phyloP scores from a whole-genome alignment of 225 moss, liverwort and hornwort species.

The Polytrichum commune region DNA sequence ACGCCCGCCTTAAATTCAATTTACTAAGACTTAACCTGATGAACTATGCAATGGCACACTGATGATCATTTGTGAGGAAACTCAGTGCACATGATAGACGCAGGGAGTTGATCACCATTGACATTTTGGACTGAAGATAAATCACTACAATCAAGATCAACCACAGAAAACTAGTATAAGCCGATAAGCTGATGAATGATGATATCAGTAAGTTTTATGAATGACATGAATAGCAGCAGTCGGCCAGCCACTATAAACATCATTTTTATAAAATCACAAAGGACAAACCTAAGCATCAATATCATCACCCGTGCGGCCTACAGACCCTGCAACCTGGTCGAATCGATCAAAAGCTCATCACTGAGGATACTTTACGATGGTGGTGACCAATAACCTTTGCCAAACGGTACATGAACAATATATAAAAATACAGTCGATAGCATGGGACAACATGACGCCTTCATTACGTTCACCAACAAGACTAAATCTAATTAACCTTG shows the following conservation, averaged over 20 bases:
- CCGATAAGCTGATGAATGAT: too few species aligned
- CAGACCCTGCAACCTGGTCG: conserved; percentile 56
- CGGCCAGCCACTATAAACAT: too few species aligned
- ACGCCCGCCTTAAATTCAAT: not conserved
- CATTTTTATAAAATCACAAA: conserved; percentile 11
- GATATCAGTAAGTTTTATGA: too few species aligned
- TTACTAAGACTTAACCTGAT: not conserved
- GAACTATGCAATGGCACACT: conserved; percentile 12
- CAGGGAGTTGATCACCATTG: not conserved
- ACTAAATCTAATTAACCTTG: not conserved
- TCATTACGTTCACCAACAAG: not conserved
- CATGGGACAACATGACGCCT: not conserved
- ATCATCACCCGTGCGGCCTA: conserved; percentile 60
- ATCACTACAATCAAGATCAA: too few species aligned
- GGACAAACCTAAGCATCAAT: conserved; percentile 39
- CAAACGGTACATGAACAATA: conserved; percentile 28
- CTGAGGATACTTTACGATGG: conserved; percentile 15
- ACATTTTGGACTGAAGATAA: not conserved
- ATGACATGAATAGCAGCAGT: too few species aligned
- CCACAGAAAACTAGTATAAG: too few species aligned
- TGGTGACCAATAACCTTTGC: conserved; percentile 18
- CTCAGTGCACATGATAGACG: not conserved
- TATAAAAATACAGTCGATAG: conserved; percentile 23
- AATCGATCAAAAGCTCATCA: conserved; percentile 48
- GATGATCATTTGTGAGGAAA: not conserved